These are phyloP conservation scores for Amanita brunnescens DNA, from an alignment of 768 basidiomycete species.

Conservation along the genomic window DNA sequence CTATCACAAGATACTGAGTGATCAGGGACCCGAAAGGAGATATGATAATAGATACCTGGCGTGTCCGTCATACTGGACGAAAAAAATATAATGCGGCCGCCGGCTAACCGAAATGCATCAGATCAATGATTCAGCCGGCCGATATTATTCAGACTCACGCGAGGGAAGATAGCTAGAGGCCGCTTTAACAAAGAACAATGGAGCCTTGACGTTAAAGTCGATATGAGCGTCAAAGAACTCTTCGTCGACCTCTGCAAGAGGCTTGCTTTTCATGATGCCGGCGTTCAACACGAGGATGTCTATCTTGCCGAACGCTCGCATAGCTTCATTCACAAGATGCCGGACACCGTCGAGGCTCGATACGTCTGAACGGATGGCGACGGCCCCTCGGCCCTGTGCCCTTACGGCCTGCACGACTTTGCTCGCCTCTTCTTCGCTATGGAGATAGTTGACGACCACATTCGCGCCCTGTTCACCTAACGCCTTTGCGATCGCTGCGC, in stretches of 20 bases:
- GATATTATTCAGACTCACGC: slow-evolving; percentile 23
- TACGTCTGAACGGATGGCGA: slow-evolving; percentile 45
- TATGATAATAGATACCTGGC: slow-evolving; percentile 21
- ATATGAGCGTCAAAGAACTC: slow-evolving; percentile 43
- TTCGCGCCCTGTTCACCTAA: slow-evolving; percentile 50
- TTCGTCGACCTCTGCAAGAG: slow-evolving; percentile 43
- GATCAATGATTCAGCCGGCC: background rate
- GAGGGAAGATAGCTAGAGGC: slow-evolving; percentile 33
- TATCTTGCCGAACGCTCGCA: slow-evolving; percentile 40
- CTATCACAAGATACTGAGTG: slow-evolving; percentile 12
- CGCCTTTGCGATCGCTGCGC: slow-evolving; percentile 43
- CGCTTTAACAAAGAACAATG: slow-evolving; percentile 44
- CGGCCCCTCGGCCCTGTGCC: slow-evolving; percentile 32
- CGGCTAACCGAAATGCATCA: slow-evolving; percentile 22
- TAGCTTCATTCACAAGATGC: slow-evolving; percentile 36
- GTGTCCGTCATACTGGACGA: slow-evolving; percentile 40
- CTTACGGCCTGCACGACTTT: slow-evolving; percentile 41
- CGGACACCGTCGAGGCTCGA: slow-evolving; percentile 39
- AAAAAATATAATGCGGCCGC: slow-evolving; percentile 50
- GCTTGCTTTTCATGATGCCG: slow-evolving; percentile 44
- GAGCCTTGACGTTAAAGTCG: slow-evolving; percentile 50
- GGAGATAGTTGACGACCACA: slow-evolving; percentile 50
- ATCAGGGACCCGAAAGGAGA: background rate
- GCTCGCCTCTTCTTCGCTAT: slow-evolving; percentile 30
- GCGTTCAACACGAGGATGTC: slow-evolving; percentile 56